Evolutionary conservation across 352 stramenopile species (phyloP).

Genomic region (Globisporangium megalacanthum): DNA sequence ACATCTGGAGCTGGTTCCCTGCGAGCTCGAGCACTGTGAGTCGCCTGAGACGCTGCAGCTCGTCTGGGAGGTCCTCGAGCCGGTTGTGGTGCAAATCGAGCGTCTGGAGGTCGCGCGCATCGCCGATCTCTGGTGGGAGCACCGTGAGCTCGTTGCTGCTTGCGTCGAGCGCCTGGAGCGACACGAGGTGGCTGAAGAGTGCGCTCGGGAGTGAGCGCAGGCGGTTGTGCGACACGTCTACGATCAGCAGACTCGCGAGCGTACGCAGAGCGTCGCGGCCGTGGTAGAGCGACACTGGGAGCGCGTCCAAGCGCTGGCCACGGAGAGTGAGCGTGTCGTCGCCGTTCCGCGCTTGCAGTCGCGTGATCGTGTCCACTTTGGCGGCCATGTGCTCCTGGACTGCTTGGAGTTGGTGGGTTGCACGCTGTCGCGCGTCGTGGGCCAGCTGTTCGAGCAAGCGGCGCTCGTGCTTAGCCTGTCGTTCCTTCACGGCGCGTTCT

Average conservation of each 20-base stretch:
- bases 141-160: constrained; percentile 45
- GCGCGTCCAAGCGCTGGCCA: constrained; percentile 22
- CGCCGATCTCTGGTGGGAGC: constrained; percentile 46
- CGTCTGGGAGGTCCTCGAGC: constrained; percentile 27
- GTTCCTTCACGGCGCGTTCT: constrained; percentile 52
- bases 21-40: constrained; percentile 46
- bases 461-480: constrained; percentile 52
- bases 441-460: constrained; percentile 31
- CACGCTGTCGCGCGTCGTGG: constrained; percentile 35
- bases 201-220: constrained; percentile 31
- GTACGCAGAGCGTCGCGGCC: constrained; percentile 43
- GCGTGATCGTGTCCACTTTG: constrained; percentile 47
- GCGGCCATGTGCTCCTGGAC: constrained; percentile 47
- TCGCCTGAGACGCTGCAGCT: constrained; percentile 19
- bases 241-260: constrained; percentile 58
- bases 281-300: constrained; percentile 40
- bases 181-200: constrained; percentile 58
- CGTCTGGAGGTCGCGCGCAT: constrained; percentile 38
- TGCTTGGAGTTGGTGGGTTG: constrained; percentile 35
- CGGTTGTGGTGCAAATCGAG: constrained; percentile 50
- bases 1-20: constrained; percentile 36
- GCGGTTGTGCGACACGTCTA: constrained; percentile 56
- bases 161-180: constrained; percentile 46
- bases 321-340: constrained; percentile 48
- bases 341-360: constrained; percentile 43